Percentiles rank a stretch among this genome's conserved stretches.
phyloP scores from a whole-genome alignment of 1,284 basidiomycete species.

The Ceratorhiza oryzae-sativae region DNA sequence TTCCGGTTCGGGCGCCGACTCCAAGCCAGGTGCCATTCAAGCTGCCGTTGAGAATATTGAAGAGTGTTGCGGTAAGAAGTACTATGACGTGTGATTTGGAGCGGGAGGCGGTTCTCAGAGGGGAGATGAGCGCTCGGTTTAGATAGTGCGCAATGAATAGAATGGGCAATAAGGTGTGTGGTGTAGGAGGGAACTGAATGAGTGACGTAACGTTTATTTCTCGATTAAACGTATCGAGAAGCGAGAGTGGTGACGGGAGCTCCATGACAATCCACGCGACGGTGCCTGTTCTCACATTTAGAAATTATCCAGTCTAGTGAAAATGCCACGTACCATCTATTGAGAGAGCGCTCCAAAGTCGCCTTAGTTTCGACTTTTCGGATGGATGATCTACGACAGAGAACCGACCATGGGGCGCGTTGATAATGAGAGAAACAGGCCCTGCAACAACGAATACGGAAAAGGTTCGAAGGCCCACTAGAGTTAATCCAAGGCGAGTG shows the following conservation, averaged over 20 bases:
- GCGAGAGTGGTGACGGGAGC: slow-evolving; percentile 72
- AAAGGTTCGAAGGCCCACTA: slow-evolving; percentile 23
- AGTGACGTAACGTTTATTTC: slow-evolving; percentile 44
- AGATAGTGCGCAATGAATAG: slow-evolving; percentile 81
- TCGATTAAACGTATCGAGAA: slow-evolving; percentile 59
- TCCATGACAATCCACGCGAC: slow-evolving; percentile 88
- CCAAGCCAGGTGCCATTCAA: slow-evolving; percentile 74
- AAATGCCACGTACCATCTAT: slow-evolving; percentile 55
- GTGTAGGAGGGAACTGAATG: slow-evolving; percentile 49
- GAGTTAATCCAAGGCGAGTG: not conserved
- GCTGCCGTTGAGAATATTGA: slow-evolving; percentile 78
- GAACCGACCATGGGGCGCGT: slow-evolving; percentile 84
- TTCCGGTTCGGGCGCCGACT: slow-evolving; percentile 42
- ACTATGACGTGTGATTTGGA: slow-evolving; percentile 79
- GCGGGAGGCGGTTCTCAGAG: slow-evolving; percentile 81
- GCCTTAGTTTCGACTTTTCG: not conserved
- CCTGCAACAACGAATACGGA: slow-evolving; percentile 11
- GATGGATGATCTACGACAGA: not conserved
- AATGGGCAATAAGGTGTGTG: slow-evolving; percentile 63
- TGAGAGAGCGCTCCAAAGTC: slow-evolving; percentile 50
- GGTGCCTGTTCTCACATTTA: slow-evolving; percentile 48
- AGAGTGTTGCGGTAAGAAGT: slow-evolving; percentile 62
- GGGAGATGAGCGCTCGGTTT: slow-evolving; percentile 83
- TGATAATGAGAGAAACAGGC: slow-evolving; percentile 54
- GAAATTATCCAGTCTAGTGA: slow-evolving; percentile 45